Percentiles rank a stretch among this genome's conserved stretches.
Conservation (phyloP, 176 grass and related monocot species). For the Musa acuminata region DNA sequence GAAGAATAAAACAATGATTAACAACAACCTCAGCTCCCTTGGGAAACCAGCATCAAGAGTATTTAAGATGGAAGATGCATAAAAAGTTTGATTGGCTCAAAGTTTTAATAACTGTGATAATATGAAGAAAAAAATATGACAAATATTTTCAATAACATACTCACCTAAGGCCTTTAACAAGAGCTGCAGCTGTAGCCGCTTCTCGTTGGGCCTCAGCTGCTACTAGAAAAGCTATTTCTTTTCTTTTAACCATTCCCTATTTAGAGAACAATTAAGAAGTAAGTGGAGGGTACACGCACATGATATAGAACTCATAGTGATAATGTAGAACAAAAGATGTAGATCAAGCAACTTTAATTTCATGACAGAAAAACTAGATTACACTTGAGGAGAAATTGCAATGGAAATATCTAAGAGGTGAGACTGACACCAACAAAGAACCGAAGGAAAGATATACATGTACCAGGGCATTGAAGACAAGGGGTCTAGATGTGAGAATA, state of each 20-base stretch:
- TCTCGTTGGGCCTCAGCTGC: slow-evolving; percentile 92
- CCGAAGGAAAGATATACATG: too few relatives aligned
- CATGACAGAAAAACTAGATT: background rate
- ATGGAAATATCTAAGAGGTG: too few relatives aligned
- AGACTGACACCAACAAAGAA: too few relatives aligned
- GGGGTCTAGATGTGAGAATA: too few relatives aligned
- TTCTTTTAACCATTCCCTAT: slow-evolving; percentile 77
- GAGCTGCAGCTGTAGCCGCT: slow-evolving; percentile 66
- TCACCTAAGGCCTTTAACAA: slow-evolving; percentile 89
- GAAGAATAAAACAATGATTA: background rate
- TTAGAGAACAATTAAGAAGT: slow-evolving; percentile 27
- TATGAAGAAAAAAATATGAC: slow-evolving; percentile 7
- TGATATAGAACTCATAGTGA: background rate
- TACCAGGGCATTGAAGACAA: too few relatives aligned
- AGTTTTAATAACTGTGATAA: background rate
- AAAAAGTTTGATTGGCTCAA: too few relatives aligned
- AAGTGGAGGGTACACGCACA: background rate
- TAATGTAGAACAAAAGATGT: too few relatives aligned
- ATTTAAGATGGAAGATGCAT: too few relatives aligned
- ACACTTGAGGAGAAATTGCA: background rate
- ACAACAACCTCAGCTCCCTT: background rate
- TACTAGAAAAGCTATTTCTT: slow-evolving; percentile 77
- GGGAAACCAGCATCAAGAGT: background rate
- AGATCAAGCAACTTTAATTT: background rate
- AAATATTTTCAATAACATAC: slow-evolving; percentile 14